A percentile compares a stretch with the other conserved stretches of the same genome.
Conservation (phyloP, 805 yeast species). For the Yarrowia sp. region DNA sequence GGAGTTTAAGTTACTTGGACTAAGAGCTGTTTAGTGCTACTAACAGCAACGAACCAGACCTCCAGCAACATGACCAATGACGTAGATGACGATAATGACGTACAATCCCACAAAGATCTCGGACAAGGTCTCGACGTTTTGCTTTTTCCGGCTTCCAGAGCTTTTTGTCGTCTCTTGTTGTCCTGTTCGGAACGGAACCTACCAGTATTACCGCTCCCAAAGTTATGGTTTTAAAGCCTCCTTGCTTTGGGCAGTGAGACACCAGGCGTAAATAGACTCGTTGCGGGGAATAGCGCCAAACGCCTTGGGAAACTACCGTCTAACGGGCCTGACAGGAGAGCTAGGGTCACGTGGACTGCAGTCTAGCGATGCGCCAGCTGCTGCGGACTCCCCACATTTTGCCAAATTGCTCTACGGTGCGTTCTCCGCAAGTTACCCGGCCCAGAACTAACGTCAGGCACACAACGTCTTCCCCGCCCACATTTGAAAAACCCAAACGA, state of each 20-base stretch:
- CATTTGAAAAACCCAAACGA: constrained; percentile 17
- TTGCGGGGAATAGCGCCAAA: constrained; percentile 7
- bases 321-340: constrained; percentile 1
- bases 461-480: constrained; percentile 35
- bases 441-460: constrained; percentile 17
- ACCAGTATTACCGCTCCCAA: not conserved
- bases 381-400: constrained; percentile 3
- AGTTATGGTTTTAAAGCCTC: constrained; percentile 4
- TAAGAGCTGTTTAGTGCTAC: not conserved
- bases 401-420: not conserved
- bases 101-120: not conserved
- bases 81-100: not conserved
- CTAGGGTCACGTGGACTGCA: not conserved
- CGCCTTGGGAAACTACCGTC: not conserved
- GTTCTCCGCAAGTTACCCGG: not conserved
- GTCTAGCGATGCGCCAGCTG: not conserved
- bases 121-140: not conserved
- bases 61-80: too few species aligned
- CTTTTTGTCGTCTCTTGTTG: not conserved
- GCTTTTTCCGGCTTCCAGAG: not conserved
- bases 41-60: not conserved
- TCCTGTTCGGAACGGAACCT: constrained; percentile 24
- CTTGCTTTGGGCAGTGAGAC: not conserved
- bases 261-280: constrained; percentile 8
- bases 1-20: not conserved